phyloP scores from a whole-genome alignment of 345 rosid genomes.

The Toxicodendron radicans region DNA sequence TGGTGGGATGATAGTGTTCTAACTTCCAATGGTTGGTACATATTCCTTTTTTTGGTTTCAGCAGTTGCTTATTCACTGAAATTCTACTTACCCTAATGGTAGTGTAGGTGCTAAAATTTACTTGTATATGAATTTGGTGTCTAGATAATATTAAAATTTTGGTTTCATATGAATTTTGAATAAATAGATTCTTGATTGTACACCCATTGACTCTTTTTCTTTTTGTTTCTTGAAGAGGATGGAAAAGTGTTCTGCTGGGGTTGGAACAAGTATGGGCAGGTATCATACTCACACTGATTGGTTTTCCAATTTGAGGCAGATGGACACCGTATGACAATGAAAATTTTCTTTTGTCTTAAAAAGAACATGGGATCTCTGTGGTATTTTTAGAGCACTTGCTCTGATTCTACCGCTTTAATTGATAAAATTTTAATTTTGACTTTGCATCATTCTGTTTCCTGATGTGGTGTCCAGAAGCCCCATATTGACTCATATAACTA shows the following conservation, averaged over 20 bases:
- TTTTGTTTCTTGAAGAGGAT: slow-evolving; percentile 56
- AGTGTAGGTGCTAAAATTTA: not conserved
- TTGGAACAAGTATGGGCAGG: slow-evolving; percentile 99
- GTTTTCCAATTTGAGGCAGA: not conserved
- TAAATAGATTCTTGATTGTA: not conserved
- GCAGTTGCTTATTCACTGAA: not conserved
- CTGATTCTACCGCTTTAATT: not conserved
- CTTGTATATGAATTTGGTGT: not conserved
- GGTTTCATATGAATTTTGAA: not conserved
- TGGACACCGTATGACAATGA: not conserved
- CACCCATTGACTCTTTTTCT: slow-evolving; percentile 6
- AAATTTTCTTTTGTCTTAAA: not conserved
- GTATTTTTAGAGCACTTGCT: not conserved
- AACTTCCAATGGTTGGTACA: not conserved
- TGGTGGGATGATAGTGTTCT: not conserved
- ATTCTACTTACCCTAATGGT: not conserved
- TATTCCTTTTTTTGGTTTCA: not conserved
- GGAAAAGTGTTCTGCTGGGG: slow-evolving; percentile 91
- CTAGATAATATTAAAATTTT: not conserved
- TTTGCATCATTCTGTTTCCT: not conserved
- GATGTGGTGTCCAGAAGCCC: not conserved
- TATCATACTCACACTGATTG: slow-evolving; percentile 24
- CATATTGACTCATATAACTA: not conserved
- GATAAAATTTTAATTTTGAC: not conserved
- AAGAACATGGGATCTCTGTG: not conserved